A percentile compares a stretch with the other conserved stretches of the same genome.
phyloP scores from a whole-genome alignment of 108 stramenopile genomes.

The Skeletonema grethae region DNA sequence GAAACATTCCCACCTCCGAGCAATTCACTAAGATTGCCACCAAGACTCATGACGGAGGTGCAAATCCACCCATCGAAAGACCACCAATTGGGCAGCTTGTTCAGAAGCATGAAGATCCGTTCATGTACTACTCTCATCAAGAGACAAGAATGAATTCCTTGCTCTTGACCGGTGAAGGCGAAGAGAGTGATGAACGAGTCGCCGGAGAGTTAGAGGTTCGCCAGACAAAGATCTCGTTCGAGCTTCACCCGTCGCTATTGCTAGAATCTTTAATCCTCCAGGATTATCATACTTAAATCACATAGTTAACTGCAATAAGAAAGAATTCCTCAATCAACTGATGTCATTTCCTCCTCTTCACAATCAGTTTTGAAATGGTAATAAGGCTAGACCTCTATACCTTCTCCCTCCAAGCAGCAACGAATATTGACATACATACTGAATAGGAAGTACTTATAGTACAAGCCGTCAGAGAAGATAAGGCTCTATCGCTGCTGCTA shows the following conservation, averaged over 20 bases:
- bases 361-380: too few species aligned
- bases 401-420: too few species aligned
- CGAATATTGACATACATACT: too few species aligned
- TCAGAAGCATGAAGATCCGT: background rate
- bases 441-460: too few species aligned
- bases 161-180: background rate
- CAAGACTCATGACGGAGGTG: background rate
- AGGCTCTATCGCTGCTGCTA: too few species aligned
- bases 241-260: background rate
- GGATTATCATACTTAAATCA: too few species aligned
- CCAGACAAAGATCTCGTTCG: background rate
- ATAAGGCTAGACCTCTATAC: too few species aligned
- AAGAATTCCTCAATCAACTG: too few species aligned
- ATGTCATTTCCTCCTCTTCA: too few species aligned
- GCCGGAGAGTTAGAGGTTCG: background rate
- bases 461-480: too few species aligned
- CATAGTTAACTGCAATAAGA: too few species aligned
- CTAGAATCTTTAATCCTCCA: background rate
- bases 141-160: background rate
- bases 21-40: background rate
- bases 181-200: background rate
- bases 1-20: too few species aligned
- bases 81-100: background rate
- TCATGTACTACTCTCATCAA: slow-evolving; percentile 1
- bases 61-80: background rate